Evolutionary conservation across 179 eudicot species (phyloP).

Genomic region (Beta macrorhiza): DNA sequence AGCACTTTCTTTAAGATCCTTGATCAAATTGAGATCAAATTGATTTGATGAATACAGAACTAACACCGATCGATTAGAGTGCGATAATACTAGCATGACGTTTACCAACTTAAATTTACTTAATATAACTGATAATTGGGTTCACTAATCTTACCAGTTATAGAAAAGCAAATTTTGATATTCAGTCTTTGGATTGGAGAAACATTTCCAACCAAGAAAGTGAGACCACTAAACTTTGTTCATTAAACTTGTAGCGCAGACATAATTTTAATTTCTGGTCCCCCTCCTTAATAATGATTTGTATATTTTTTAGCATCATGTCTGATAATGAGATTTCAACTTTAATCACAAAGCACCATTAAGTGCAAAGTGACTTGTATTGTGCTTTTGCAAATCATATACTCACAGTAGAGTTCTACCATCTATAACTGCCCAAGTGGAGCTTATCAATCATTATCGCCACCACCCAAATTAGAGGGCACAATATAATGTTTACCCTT

Average conservation of each 20-base stretch:
- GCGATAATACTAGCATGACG: conserved; percentile 12
- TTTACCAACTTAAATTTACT: conserved; percentile 13
- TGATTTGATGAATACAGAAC: background rate
- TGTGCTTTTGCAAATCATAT: conserved; percentile 17
- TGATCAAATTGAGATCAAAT: background rate
- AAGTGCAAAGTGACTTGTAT: conserved; percentile 23
- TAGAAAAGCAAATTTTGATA: background rate
- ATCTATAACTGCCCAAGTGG: conserved; percentile 23
- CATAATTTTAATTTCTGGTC: conserved; percentile 9
- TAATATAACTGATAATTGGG: background rate
- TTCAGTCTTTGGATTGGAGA: background rate
- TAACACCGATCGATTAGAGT: background rate
- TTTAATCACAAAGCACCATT: conserved; percentile 36
- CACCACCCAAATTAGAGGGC: background rate
- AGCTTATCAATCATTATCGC: conserved; percentile 24
- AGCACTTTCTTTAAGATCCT: background rate
- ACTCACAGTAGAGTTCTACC: conserved; percentile 1
- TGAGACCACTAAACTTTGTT: conserved; percentile 33
- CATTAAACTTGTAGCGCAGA: conserved; percentile 16
- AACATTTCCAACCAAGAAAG: conserved; percentile 25
- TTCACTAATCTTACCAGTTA: background rate
- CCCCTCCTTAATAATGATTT: background rate
- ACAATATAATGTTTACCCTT: background rate
- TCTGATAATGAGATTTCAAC: conserved; percentile 31
- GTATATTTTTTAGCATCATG: conserved; percentile 14